These are phyloP conservation scores for Komagataella pastoris DNA, from an alignment of 805 yeast species.

Conservation along the genomic window DNA sequence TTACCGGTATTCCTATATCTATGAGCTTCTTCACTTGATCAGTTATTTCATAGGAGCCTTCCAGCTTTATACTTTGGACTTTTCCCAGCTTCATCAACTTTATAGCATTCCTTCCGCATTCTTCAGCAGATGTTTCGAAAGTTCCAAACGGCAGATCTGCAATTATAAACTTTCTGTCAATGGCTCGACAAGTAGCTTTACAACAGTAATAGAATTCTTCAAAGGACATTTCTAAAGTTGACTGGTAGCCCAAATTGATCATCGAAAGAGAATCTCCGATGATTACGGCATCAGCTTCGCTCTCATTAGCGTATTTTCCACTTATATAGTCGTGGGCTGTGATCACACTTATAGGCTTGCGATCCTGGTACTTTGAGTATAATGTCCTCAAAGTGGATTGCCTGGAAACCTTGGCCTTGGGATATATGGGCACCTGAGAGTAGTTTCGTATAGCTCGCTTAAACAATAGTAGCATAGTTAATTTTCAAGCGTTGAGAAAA, in stretches of 20 bases:
- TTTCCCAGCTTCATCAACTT: slow-evolving; percentile 42
- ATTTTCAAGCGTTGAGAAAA: background rate
- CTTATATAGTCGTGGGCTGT: slow-evolving; percentile 87
- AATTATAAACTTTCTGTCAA: slow-evolving; percentile 47
- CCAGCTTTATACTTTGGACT: slow-evolving; percentile 68
- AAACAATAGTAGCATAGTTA: background rate
- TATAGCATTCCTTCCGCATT: slow-evolving; percentile 50
- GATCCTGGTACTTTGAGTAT: background rate
- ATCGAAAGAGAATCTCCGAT: slow-evolving; percentile 92
- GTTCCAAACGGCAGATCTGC: slow-evolving; percentile 88
- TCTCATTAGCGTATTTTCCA: slow-evolving; percentile 48
- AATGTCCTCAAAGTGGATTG: background rate
- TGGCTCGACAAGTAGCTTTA: slow-evolving; percentile 65
- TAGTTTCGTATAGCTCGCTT: background rate
- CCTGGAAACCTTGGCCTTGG: background rate
- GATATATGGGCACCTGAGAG: background rate
- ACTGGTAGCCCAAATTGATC: slow-evolving; percentile 74
- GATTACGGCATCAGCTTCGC: slow-evolving; percentile 52
- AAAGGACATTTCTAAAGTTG: slow-evolving; percentile 62
- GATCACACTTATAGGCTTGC: slow-evolving; percentile 21
- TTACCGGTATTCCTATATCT: slow-evolving; percentile 69
- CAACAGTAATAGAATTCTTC: slow-evolving; percentile 74
- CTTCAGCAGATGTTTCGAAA: slow-evolving; percentile 49
- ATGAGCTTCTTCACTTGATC: slow-evolving; percentile 43
- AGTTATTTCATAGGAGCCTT: slow-evolving; percentile 57